Evolutionary conservation across 73 alveolate species (phyloP), one percentile per base, ranked within the genome.

Genomic region (Breviolum minutum): DNA sequence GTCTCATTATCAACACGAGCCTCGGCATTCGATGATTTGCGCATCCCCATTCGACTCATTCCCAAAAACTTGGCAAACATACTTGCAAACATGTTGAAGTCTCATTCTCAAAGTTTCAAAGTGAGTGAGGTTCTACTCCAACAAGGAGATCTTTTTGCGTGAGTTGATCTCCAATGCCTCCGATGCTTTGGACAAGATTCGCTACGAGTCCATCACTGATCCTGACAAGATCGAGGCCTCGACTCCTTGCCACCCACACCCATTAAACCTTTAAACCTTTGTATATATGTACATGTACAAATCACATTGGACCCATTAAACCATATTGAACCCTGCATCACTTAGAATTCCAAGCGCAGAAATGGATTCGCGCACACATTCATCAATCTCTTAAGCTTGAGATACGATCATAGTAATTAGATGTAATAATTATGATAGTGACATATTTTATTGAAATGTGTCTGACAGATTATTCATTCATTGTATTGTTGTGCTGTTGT

Each of bases 151-250:
- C 95, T 99, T 99, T 99, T 99, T 99, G 95, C 99, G 99, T 87
- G 99, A 99, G 99, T 99, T 99, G 96, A 99, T 99, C 87, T 99
- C 99, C 95, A 99, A 99, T 99, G 99, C 99, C 87, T 99, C 99
- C 26, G 99, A 99, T 99, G 99, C 99, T 63, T 99, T 99, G 81
- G 99, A 99, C 99, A 99, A 99, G 99, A 99, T 99, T 99, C 99
- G 99, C 29, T 99, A 99, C 99, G 99, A 99, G 99, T 99, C 99
- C 95, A 99, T 99, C 99, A 99, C 99, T 16, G 99, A 99, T 99
- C 99, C 99, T 26, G 99, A 99, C 80, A 99, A 97, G 85, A 99
- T 99, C 95, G 99, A 99, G 99, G 99, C 99, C 99, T 99, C n/a
- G n/a, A n/a, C n/a, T n/a, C n/a, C n/a, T n/a, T n/a, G n/a, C n/a